Evolutionary conservation across 495 filamentous ascomycete species (phyloP).

Genomic region (Talaromyces stipitatus): DNA sequence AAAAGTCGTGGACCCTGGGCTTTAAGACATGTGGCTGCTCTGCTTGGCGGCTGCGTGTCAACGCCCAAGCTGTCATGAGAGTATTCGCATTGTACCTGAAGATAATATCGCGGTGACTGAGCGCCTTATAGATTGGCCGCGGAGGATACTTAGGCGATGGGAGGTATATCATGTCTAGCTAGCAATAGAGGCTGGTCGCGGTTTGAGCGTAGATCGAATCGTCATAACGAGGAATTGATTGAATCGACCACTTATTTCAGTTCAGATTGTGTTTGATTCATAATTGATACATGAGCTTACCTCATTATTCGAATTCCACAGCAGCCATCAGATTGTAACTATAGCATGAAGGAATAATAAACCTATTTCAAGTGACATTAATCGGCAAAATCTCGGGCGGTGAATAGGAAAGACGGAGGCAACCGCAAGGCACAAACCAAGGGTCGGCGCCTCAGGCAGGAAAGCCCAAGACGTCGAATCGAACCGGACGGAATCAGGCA

Average conservation of each 20-base stretch:
- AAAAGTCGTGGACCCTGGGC: slow-evolving; percentile 31
- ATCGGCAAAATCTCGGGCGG: slow-evolving; percentile 1
- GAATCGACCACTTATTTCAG: not conserved
- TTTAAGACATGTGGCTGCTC: slow-evolving; percentile 4
- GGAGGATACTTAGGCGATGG: not conserved
- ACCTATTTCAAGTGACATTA: not conserved
- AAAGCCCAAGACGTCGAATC: too few relatives aligned
- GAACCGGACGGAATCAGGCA: slow-evolving; percentile 4
- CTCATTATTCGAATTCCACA: too few relatives aligned
- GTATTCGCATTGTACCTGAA: not conserved
- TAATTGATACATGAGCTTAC: too few relatives aligned
- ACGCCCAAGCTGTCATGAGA: not conserved
- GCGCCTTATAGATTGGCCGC: not conserved
- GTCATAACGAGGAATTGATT: not conserved
- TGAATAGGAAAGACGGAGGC: not conserved
- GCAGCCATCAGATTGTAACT: too few relatives aligned
- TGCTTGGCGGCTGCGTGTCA: not conserved
- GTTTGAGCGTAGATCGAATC: not conserved
- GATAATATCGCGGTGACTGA: not conserved
- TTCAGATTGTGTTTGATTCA: too few relatives aligned
- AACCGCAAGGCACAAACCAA: not conserved
- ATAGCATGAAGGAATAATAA: too few relatives aligned
- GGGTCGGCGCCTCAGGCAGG: not conserved
- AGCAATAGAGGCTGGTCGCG: not conserved
- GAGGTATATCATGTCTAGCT: not conserved